phyloP scores from a whole-genome alignment of 352 stramenopile genomes.

The Globisporangium perplexum region DNA sequence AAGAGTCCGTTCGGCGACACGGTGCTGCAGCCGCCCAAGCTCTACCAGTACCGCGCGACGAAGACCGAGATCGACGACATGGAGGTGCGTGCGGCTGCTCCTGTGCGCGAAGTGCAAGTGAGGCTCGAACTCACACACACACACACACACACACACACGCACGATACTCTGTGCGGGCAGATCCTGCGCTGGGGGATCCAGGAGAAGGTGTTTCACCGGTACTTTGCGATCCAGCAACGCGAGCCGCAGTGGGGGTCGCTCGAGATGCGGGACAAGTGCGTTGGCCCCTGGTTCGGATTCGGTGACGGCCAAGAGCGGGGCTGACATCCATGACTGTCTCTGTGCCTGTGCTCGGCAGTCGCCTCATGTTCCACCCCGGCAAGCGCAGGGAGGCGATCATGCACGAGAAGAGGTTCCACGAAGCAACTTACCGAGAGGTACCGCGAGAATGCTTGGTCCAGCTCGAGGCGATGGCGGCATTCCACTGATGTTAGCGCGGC shows the following conservation, averaged over 20 bases:
- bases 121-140: too few species aligned
- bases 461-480: constrained; percentile 3
- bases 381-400: constrained; percentile 58
- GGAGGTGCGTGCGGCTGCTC: constrained; percentile 37
- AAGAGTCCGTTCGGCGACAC: constrained; percentile 24
- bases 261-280: constrained; percentile 52
- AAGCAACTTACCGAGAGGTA: constrained; percentile 51
- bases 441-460: neutral
- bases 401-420: constrained; percentile 64
- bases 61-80: constrained; percentile 70
- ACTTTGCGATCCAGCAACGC: constrained; percentile 48
- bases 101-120: constrained; percentile 3
- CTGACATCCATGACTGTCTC: neutral
- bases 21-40: constrained; percentile 25
- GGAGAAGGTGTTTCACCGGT: constrained; percentile 54
- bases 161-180: too few species aligned
- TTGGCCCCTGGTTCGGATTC: neutral
- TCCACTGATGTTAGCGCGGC: neutral
- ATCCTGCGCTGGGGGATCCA: constrained; percentile 65
- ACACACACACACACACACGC: too few species aligned
- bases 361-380: constrained; percentile 59
- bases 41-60: constrained; percentile 52
- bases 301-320: neutral
- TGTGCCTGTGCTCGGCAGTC: constrained; percentile 11
- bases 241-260: constrained; percentile 51